These are phyloP conservation scores for Saitozyma sp. DNA, from an alignment of 768 basidiomycete species.

Conservation along the genomic window DNA sequence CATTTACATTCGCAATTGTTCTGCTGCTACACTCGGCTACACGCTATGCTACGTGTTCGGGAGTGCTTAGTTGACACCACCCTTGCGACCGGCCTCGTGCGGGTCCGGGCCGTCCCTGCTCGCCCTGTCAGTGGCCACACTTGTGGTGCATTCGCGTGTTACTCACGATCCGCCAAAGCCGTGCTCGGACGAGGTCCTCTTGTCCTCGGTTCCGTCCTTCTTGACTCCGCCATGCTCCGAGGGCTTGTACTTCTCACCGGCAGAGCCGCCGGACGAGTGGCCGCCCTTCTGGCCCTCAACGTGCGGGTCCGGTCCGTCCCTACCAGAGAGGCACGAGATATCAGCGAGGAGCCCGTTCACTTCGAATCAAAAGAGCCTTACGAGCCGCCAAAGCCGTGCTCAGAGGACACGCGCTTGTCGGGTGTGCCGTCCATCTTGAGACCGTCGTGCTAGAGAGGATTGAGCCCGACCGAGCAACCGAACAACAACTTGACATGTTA, in stretches of 20 bases:
- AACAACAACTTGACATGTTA: not conserved
- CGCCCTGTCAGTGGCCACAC: not conserved
- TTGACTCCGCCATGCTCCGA: constrained; percentile 52
- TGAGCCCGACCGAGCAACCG: not conserved
- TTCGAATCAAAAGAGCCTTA: constrained; percentile 8
- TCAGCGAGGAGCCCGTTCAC: not conserved
- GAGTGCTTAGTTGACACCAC: constrained; percentile 18
- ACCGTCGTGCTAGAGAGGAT: constrained; percentile 43
- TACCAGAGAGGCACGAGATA: not conserved
- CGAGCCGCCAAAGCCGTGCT: constrained; percentile 53
- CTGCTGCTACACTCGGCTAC: too few relatives aligned
- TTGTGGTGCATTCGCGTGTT: not conserved
- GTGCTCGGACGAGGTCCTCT: constrained; percentile 49
- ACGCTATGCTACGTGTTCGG: too few relatives aligned
- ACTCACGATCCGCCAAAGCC: constrained; percentile 53
- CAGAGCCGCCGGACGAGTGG: constrained; percentile 26
- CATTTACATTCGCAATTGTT: too few relatives aligned
- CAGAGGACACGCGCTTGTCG: constrained; percentile 52
- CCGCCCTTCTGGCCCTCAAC: constrained; percentile 52
- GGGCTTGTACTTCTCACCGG: constrained; percentile 47
- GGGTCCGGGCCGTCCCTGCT: constrained; percentile 47
- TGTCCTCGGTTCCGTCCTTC: constrained; percentile 49
- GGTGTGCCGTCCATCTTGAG: constrained; percentile 52
- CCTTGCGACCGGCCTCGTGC: constrained; percentile 48
- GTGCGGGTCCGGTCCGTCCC: constrained; percentile 51